A percentile compares a stretch with the other conserved stretches of the same genome.
phyloP scores from a whole-genome alignment of 495 filamentous ascomycete species.

The Astrocystis sublimbata region DNA sequence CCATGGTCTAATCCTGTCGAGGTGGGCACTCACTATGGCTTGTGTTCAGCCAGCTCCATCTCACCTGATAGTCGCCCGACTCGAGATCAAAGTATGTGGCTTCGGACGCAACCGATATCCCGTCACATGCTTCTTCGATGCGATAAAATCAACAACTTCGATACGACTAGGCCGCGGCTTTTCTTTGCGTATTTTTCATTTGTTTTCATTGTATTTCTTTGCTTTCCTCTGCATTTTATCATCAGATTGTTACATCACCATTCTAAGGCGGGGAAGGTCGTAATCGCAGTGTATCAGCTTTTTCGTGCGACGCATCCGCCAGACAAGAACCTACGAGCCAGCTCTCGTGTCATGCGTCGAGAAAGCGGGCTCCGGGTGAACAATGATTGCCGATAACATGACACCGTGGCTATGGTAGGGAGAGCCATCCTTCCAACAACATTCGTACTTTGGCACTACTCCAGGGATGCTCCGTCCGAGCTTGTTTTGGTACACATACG shows the following conservation, averaged over 20 bases:
- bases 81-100: slow-evolving; percentile 25
- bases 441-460: not conserved
- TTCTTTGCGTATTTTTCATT: slow-evolving; percentile 22
- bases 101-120: not conserved
- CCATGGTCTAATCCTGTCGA: slow-evolving; percentile 27
- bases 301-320: not conserved
- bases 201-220: slow-evolving; percentile 24
- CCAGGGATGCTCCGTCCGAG: not conserved
- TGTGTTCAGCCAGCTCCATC: not conserved
- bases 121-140: slow-evolving; percentile 30
- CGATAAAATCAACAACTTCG: slow-evolving; percentile 28
- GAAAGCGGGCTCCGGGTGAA: too few species aligned
- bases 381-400: too few species aligned
- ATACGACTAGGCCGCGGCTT: slow-evolving; percentile 26
- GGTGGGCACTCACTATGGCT: slow-evolving; percentile 14
- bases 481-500: not conserved
- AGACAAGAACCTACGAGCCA: not conserved
- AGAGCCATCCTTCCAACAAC: not conserved
- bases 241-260: slow-evolving; percentile 8
- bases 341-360: not conserved
- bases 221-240: slow-evolving; percentile 25
- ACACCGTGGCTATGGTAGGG: too few species aligned
- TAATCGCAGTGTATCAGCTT: not conserved
- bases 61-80: slow-evolving; percentile 14
- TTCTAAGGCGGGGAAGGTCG: not conserved